Conservation (phyloP, 371 early-diverging fungal species). For the Syncephalastrum monosporum region DNA sequence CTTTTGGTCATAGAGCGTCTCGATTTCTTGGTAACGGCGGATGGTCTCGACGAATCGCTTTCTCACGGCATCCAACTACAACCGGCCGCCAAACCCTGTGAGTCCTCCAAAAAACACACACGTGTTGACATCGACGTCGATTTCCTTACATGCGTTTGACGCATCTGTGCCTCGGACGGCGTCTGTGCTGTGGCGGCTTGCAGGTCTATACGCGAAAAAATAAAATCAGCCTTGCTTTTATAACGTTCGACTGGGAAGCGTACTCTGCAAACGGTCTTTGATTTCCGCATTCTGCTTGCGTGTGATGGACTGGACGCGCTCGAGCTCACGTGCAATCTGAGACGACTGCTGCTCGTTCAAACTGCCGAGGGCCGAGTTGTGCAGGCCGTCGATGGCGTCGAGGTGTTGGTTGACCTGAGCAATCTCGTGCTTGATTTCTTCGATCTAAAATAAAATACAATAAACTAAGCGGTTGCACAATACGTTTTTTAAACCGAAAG, state of each 20-base stretch:
- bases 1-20: conserved; percentile 74
- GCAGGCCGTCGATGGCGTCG: conserved; percentile 33
- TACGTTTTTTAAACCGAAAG: too few relatives aligned
- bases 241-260: too few relatives aligned
- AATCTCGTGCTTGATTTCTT: conserved; percentile 28
- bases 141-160: conserved; percentile 7
- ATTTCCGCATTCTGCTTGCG: conserved; percentile 28
- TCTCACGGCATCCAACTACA: conserved; percentile 60
- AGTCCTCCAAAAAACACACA: too few relatives aligned
- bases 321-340: conserved; percentile 27
- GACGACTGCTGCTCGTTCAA: conserved; percentile 37
- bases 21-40: conserved; percentile 76
- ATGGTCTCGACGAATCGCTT: conserved; percentile 82
- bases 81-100: too few relatives aligned
- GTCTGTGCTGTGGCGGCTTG: too few relatives aligned
- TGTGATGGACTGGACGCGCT: conserved; percentile 26
- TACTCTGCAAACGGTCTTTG: conserved; percentile 15
- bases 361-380: conserved; percentile 28
- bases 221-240: too few relatives aligned
- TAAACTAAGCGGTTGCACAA: too few relatives aligned
- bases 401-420: conserved; percentile 28
- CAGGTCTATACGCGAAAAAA: too few relatives aligned
- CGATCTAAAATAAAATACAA: conserved; percentile 20
- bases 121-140: too few relatives aligned
- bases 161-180: conserved; percentile 11